Evolutionary conservation across 2,329 filamentous ascomycete species (phyloP), one percentile per base, ranked within the genome.

Genomic region (Zymoseptoria passerinii): DNA sequence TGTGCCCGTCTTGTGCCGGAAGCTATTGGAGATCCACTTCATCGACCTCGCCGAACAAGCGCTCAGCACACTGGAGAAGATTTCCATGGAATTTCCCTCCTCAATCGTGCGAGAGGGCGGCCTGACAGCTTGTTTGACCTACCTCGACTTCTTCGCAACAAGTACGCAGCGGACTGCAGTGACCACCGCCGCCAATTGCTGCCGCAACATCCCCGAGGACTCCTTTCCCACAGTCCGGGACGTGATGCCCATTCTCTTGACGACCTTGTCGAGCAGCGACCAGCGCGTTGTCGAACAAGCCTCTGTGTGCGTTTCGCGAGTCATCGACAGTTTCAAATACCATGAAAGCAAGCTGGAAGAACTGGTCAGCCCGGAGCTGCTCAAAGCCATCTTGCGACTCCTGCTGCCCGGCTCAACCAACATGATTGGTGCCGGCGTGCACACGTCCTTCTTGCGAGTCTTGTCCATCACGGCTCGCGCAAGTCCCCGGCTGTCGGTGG

Each of bases 11-110:
- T 78, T 99, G 27, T 97, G 94, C 75, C 89, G 92, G 70, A 99
- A 97, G 75, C 80, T 99, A 28, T 80, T 97, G 61, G 92, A 97
- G 74, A 97, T 97, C 51, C 88, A 92, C 61, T 99, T 92, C 73
- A 99, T 99, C 71, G 94, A 99, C 73, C 80, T 99, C 56, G 95
- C 95, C 44, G 94, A 99, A 75, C 95, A 99, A 76, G 91, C 94
- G 58, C 78, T 99, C 53, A 99, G 91, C 77, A 99, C 94, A 0
- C 79, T 99, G 55, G 92, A 97, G 72, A 99, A 97, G 76, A 96
- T 99, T 53, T 99, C 94, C 0, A 85, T 92, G 58, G 94, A 99
- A 71, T 99, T 96, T 70, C 94, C 94, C 1, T 86, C 89, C 3
- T 91, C 90, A 57, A 99, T 99, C 66, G 94, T 99, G 50, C 88